A percentile compares a stretch with the other conserved stretches of the same genome.
These are phyloP conservation scores for Lepraria neglecta DNA, from an alignment of 495 filamentous ascomycete genomes.

Conservation along the genomic window DNA sequence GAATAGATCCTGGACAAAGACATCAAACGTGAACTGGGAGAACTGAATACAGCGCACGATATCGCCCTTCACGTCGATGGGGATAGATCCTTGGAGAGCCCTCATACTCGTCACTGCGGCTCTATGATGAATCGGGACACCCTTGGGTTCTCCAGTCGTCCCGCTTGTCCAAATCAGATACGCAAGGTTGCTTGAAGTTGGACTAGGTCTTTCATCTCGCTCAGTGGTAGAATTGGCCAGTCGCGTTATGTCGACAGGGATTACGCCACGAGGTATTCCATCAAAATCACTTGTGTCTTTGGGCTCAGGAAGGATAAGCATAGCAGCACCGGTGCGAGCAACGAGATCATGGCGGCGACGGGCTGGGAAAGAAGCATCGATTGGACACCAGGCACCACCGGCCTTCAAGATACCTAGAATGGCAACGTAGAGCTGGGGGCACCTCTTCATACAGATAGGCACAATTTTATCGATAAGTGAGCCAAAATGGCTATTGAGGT, in stretches of 20 bases:
- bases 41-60: constrained; percentile 36
- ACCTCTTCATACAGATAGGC: constrained; percentile 74
- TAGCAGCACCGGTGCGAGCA: constrained; percentile 28
- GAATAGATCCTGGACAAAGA: constrained; percentile 39
- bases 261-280: constrained; percentile 32
- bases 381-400: constrained; percentile 37
- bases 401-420: constrained; percentile 76
- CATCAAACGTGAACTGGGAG: constrained; percentile 38
- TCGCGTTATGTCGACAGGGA: constrained; percentile 27
- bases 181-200: constrained; percentile 28
- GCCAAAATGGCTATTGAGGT: constrained; percentile 27
- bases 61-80: constrained; percentile 27
- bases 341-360: constrained; percentile 37
- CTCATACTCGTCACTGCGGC: constrained; percentile 34
- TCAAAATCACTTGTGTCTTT: constrained; percentile 5
- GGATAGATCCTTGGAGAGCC: constrained; percentile 32
- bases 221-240: constrained; percentile 8
- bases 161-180: constrained; percentile 40
- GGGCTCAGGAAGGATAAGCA: constrained; percentile 29
- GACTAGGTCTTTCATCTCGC: not conserved
- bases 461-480: constrained; percentile 45
- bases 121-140: constrained; percentile 28
- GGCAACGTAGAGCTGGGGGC: constrained; percentile 67
- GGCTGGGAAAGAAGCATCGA: constrained; percentile 35
- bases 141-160: constrained; percentile 31